These are phyloP conservation scores for Mortierella antarctica DNA, from an alignment of 192 early-diverging fungal species.

Conservation along the genomic window DNA sequence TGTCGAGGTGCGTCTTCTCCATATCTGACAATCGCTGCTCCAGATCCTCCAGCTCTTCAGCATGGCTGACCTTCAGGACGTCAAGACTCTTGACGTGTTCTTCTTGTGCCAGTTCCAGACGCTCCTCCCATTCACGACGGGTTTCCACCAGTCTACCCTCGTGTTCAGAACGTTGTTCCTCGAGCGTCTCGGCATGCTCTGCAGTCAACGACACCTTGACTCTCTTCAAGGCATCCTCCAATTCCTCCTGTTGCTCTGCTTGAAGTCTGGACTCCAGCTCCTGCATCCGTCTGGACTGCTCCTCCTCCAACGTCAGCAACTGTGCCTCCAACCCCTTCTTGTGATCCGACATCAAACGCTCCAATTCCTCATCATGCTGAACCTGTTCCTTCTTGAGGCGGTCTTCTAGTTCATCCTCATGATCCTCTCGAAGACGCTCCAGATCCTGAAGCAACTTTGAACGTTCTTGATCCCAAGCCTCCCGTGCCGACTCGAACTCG, in stretches of 20 bases:
- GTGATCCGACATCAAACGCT: constrained; percentile 10
- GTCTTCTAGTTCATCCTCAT: constrained; percentile 21
- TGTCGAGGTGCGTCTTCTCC: background rate
- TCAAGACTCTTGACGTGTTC: background rate
- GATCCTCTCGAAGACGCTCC: constrained; percentile 21
- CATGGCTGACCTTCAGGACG: background rate
- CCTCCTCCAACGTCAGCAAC: background rate
- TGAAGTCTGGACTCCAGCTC: constrained; percentile 1
- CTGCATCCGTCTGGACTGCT: background rate
- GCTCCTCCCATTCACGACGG: constrained; percentile 1
- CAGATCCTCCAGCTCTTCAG: background rate
- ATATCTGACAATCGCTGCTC: background rate
- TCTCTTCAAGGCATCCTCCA: background rate
- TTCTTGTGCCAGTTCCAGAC: background rate
- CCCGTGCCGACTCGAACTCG: constrained; percentile 9
- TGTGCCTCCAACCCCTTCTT: constrained; percentile 3
- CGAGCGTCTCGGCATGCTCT: constrained; percentile 10
- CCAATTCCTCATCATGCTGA: constrained; percentile 4
- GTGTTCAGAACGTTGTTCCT: constrained; percentile 4
- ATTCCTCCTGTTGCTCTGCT: constrained; percentile 4
- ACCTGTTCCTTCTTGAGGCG: background rate
- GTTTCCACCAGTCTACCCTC: background rate
- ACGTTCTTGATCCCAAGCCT: constrained; percentile 29
- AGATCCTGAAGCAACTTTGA: constrained; percentile 12
- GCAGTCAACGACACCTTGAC: background rate